A percentile compares a stretch with the other conserved stretches of the same genome.
Evolutionary conservation across 2,329 filamentous ascomycete species (phyloP).

Genomic region (Xylariomycetidae sp.): DNA sequence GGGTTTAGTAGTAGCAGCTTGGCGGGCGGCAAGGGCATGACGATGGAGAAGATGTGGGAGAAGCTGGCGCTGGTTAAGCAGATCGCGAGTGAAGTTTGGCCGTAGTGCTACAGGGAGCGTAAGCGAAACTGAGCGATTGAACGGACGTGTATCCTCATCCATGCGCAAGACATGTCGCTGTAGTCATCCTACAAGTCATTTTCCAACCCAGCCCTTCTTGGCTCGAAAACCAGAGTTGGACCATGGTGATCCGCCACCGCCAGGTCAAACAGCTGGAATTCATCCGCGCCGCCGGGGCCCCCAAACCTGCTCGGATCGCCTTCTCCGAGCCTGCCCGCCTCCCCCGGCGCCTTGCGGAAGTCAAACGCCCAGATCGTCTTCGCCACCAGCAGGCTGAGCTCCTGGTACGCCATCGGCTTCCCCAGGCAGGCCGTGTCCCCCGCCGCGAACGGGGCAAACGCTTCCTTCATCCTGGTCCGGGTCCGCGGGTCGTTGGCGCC

Average conservation of each 20-base stretch:
- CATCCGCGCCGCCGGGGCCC: not conserved
- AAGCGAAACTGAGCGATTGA: not conserved
- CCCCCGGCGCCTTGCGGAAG: constrained; percentile 14
- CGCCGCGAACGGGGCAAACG: constrained; percentile 28
- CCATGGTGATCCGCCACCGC: not conserved
- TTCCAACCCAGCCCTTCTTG: no score
- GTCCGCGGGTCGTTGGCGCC: not conserved
- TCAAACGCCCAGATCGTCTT: constrained; percentile 35
- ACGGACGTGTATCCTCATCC: no score
- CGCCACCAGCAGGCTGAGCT: constrained; percentile 36
- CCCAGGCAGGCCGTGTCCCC: constrained; percentile 37
- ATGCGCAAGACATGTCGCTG: no score
- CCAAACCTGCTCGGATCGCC: not conserved
- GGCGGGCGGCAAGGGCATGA: constrained; percentile 22
- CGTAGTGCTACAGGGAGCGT: constrained; percentile 3
- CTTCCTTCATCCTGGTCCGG: constrained; percentile 13
- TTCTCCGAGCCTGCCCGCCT: not conserved
- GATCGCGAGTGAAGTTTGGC: constrained; percentile 20
- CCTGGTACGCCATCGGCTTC: constrained; percentile 38
- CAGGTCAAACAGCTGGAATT: not conserved
- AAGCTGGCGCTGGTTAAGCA: constrained; percentile 21
- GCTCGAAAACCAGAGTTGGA: not conserved
- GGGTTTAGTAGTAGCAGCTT: constrained; percentile 31
- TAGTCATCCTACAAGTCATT: no score
- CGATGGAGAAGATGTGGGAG: constrained; percentile 22